A percentile compares a stretch with the other conserved stretches of the same genome.
phyloP scores from a whole-genome alignment of 768 basidiomycete species.

The Mycena vulgaris region DNA sequence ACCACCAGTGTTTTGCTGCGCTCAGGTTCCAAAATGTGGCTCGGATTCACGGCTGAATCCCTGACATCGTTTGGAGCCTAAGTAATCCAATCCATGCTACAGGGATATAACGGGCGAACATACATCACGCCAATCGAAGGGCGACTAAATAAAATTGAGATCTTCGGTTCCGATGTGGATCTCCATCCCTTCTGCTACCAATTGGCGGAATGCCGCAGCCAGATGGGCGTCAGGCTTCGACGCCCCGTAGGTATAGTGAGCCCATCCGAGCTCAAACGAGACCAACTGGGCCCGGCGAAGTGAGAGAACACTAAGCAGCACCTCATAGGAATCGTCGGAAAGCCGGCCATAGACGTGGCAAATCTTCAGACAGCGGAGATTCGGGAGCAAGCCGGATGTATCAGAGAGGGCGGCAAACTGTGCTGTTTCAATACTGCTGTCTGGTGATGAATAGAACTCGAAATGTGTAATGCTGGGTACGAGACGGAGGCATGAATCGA shows the following conservation, averaged over 20 bases:
- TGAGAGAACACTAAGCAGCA: background rate
- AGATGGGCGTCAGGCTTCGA: background rate
- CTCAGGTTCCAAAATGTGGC: too few relatives aligned
- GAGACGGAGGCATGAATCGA: background rate
- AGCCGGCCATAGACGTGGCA: fast-evolving
- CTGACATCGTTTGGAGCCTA: too few relatives aligned
- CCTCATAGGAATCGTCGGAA: background rate
- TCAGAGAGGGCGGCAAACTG: background rate
- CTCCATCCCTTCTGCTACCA: background rate
- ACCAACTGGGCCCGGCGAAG: background rate
- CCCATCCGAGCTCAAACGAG: background rate
- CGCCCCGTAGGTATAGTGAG: too few relatives aligned
- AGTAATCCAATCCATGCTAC: too few relatives aligned
- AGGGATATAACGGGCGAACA: too few relatives aligned
- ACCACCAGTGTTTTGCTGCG: too few relatives aligned
- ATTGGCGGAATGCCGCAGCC: background rate
- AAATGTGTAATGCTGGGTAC: background rate
- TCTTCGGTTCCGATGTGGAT: background rate
- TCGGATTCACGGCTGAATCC: too few relatives aligned
- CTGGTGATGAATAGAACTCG: background rate
- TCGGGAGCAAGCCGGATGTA: background rate
- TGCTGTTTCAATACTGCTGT: too few relatives aligned
- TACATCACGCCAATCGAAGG: too few relatives aligned
- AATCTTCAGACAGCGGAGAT: background rate
- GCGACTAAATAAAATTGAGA: too few relatives aligned